A percentile compares a stretch with the other conserved stretches of the same genome.
Conservation (phyloP, 441 rosid species). For the Euphorbia corollata region DNA sequence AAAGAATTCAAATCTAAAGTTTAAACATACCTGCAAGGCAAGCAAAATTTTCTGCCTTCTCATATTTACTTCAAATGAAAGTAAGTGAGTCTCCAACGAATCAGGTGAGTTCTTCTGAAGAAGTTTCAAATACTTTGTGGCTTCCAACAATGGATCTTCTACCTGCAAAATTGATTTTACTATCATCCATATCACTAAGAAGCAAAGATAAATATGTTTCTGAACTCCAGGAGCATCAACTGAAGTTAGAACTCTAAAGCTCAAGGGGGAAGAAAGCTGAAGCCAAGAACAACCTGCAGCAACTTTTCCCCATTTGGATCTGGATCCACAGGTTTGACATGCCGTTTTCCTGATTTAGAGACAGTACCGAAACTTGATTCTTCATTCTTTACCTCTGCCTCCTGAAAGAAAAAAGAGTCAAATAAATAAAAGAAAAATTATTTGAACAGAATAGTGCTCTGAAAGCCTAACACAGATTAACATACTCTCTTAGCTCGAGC, state of each 20-base stretch:
- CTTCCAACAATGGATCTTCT: constrained; percentile 89
- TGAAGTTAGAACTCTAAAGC: constrained; percentile 6
- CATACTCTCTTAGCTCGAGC: constrained; percentile 94
- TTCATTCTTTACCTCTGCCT: constrained; percentile 86
- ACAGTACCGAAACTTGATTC: constrained; percentile 60
- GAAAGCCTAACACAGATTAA: constrained; percentile 20
- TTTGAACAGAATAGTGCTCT: constrained; percentile 14
- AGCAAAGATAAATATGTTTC: background rate
- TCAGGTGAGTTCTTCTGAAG: constrained; percentile 84
- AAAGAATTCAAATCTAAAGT: background rate
- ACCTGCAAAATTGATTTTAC: constrained; percentile 36
- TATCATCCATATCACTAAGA: constrained; percentile 19
- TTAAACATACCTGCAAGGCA: constrained; percentile 75
- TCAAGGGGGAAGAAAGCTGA: background rate
- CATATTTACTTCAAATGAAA: constrained; percentile 94
- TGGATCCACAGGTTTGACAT: constrained; percentile 85
- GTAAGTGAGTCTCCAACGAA: constrained; percentile 88
- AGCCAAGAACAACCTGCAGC: constrained; percentile 61
- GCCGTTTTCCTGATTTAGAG: constrained; percentile 86
- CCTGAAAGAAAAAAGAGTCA: constrained; percentile 37
- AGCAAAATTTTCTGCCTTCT: constrained; percentile 86
- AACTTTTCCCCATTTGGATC: constrained; percentile 95
- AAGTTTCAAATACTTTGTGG: constrained; percentile 85
- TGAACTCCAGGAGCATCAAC: constrained; percentile 2
- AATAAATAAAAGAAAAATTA: constrained; percentile 21